Evolutionary conservation across 78 protist species (phyloP).

Genomic region (Dictyostelium brefeldianum): DNA sequence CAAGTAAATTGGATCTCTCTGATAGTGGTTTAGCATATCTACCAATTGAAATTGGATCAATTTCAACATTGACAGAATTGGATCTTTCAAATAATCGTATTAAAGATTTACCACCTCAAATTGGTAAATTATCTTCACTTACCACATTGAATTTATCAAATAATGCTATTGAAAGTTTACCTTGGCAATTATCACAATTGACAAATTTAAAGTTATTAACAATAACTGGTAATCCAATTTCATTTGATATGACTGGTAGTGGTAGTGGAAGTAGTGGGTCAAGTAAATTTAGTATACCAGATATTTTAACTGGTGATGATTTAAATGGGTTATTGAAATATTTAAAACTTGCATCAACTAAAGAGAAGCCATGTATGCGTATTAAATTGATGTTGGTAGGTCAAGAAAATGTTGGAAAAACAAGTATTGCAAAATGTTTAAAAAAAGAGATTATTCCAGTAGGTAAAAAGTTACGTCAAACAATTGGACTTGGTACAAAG

Average conservation of each 20-base stretch:
- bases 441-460: conserved; percentile 72
- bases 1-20: conserved; percentile 31
- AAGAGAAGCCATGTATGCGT: conserved; percentile 63
- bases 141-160: conserved; percentile 41
- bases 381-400: conserved; percentile 83
- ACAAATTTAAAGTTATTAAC: conserved; percentile 53
- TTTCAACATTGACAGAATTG: conserved; percentile 29
- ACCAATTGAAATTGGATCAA: conserved; percentile 71
- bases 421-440: conserved; percentile 77
- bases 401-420: conserved; percentile 84
- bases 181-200: conserved; percentile 83
- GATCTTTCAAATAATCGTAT: conserved; percentile 70
- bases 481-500: conserved; percentile 35
- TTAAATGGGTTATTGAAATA: conserved; percentile 18
- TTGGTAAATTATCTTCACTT: conserved; percentile 47
- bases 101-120: conserved; percentile 73
- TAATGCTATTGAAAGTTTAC: conserved; percentile 68
- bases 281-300: conserved; percentile 5
- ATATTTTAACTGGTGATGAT: conserved; percentile 33
- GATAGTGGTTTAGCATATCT: conserved; percentile 41
- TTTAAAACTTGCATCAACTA: background rate
- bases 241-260: conserved; percentile 4
- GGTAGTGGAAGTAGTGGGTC: background rate
- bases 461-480: conserved; percentile 41
- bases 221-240: conserved; percentile 50